Percentiles rank a stretch among this genome's conserved stretches.
phyloP scores from a whole-genome alignment of 495 filamentous ascomycete genomes.

The Hypoxylon perforatum region DNA sequence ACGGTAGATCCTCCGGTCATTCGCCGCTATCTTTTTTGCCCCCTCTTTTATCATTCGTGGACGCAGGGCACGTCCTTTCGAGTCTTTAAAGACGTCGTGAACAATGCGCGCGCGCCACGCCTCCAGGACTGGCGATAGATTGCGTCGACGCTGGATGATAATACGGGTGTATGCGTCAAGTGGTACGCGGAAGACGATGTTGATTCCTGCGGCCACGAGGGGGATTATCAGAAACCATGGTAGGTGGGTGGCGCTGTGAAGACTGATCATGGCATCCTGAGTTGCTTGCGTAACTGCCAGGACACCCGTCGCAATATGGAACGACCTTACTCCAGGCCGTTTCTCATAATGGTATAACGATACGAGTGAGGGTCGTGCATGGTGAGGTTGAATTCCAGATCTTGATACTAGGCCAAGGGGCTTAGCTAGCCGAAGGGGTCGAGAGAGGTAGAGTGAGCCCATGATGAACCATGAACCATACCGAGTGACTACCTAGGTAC shows the following conservation, averaged over 20 bases:
- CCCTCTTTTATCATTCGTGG: conserved; percentile 29
- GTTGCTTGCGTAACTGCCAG: conserved; percentile 62
- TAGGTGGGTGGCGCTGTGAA: conserved; percentile 69
- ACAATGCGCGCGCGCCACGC: conserved; percentile 58
- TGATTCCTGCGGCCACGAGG: conserved; percentile 72
- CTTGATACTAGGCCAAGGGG: conserved; percentile 14
- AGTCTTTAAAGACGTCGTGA: conserved; percentile 36
- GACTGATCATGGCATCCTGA: conserved; percentile 64
- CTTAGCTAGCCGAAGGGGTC: conserved; percentile 14
- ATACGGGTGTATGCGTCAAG: conserved; percentile 64
- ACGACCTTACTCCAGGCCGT: conserved; percentile 16
- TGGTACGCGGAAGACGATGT: conserved; percentile 68
- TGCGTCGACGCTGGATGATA: conserved; percentile 53
- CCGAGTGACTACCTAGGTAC: no score
- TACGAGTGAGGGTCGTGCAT: background rate
- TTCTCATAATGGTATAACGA: background rate
- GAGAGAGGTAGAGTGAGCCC: conserved; percentile 14
- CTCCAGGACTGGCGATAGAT: conserved; percentile 61
- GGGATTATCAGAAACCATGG: conserved; percentile 81
- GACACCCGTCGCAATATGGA: conserved; percentile 43
- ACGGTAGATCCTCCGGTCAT: conserved; percentile 52
- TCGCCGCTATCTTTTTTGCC: conserved; percentile 42
- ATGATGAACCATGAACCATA: conserved; percentile 24
- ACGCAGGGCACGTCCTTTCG: conserved; percentile 17
- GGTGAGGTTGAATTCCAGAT: conserved; percentile 12